phyloP scores from a whole-genome alignment of 495 filamentous ascomycete genomes.

The Pseudomonodictys pantanalensis region DNA sequence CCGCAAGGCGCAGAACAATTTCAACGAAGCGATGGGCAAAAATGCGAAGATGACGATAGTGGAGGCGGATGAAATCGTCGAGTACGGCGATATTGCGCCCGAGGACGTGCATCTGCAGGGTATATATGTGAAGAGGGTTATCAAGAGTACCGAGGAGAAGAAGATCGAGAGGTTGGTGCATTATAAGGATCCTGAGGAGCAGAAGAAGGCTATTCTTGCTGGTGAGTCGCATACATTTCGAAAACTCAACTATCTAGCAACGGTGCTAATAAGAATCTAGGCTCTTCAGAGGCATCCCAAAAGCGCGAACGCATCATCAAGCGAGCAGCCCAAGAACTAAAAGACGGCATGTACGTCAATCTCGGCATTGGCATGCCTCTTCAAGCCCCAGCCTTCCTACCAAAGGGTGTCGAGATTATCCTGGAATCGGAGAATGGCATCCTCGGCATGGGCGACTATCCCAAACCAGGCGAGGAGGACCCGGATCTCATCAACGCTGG shows the following conservation, averaged over 20 bases:
- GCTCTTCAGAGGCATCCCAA: conserved; percentile 23
- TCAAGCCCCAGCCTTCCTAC: conserved; percentile 83
- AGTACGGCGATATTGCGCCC: conserved; percentile 77
- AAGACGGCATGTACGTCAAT: conserved; percentile 96
- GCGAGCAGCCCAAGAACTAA: conserved; percentile 88
- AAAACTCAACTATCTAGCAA: not conserved
- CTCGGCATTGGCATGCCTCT: conserved; percentile 95
- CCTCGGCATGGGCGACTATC: conserved; percentile 83
- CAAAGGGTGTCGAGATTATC: conserved; percentile 74
- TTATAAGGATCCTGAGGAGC: conserved; percentile 30
- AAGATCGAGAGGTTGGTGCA: conserved; percentile 78
- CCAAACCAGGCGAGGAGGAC: conserved; percentile 75
- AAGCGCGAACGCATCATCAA: conserved; percentile 77
- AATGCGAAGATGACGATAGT: conserved; percentile 91
- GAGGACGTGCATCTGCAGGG: conserved; percentile 81
- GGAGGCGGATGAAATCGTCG: conserved; percentile 89
- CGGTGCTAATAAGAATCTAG: not conserved
- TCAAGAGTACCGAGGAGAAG: conserved; percentile 75
- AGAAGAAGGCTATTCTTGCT: conserved; percentile 29
- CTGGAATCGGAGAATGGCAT: conserved; percentile 93
- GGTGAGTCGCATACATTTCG: conserved; percentile 59
- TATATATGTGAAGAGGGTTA: conserved; percentile 86
- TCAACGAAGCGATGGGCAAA: conserved; percentile 90
- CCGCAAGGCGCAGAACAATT: conserved; percentile 81
- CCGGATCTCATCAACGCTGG: conserved; percentile 94